phyloP scores from a whole-genome alignment of 1,139 yeast species.

The Geotrichum reessii region DNA sequence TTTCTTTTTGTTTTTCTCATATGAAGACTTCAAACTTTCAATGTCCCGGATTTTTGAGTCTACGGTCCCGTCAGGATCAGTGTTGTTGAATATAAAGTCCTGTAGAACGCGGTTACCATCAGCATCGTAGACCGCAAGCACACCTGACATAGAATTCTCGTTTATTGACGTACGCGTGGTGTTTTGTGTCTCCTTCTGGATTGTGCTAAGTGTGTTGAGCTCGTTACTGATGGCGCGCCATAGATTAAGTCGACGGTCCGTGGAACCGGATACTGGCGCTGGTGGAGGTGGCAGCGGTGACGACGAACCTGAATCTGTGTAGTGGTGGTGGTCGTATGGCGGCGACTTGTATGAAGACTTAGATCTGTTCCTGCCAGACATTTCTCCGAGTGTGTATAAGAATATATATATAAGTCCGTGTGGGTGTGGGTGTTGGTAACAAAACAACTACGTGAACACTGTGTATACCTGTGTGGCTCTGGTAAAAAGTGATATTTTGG shows the following conservation, averaged over 20 bases:
- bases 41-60: conserved; percentile 7
- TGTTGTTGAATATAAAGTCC: conserved; percentile 10
- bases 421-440: not conserved
- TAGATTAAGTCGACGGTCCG: conserved; percentile 12
- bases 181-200: conserved; percentile 9
- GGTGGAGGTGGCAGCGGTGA: conserved; percentile 12
- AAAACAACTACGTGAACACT: too few relatives aligned
- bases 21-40: conserved; percentile 7
- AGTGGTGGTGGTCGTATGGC: conserved; percentile 7
- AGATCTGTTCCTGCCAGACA: conserved; percentile 10
- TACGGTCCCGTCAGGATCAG: not conserved
- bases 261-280: not conserved
- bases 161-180: conserved; percentile 12
- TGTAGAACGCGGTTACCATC: conserved; percentile 17
- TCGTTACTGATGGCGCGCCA: conserved; percentile 21
- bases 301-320: conserved; percentile 6
- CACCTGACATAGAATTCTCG: conserved; percentile 16
- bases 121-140: conserved; percentile 17
- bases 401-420: not conserved
- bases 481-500: not conserved
- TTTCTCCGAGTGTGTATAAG: not conserved
- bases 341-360: conserved; percentile 12
- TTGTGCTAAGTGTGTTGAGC: conserved; percentile 12
- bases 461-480: not conserved
- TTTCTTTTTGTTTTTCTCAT: conserved; percentile 5